Base-by-base conservation (phyloP, 1,139 yeast genomes). In the Kodamaea suecica region DNA sequence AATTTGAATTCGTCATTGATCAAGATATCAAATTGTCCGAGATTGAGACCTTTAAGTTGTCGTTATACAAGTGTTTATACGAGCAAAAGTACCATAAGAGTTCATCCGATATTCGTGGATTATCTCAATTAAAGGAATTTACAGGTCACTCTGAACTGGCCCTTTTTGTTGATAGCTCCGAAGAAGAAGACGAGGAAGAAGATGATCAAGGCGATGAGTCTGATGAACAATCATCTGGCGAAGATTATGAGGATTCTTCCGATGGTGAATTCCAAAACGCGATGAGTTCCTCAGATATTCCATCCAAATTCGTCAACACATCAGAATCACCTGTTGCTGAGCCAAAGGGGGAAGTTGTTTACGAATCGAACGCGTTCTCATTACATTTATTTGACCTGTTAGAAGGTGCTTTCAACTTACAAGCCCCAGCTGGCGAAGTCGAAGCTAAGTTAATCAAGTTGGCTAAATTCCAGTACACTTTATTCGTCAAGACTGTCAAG, bases 1-100 rank as follows among this genome's bases (percentile, higher is more conserved):
- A 71, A 41, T 88, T 84, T 58, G 95, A 47, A 57, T 90, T 87
- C 59, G 70, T 84, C 14, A 76, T 88, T 37, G 87, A 80, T 42
- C 74, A 73, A 31, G 70, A 72, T n/a, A 76, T 82, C 6, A 69
- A 80, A 20, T 50, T 63, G 3, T 65, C 63, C 25, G 80, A 80
- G 17, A 70, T 86, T 33, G 82, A 81, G 20, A 66, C 70, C 30
- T 92, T 92, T 54, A 76, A 84, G 62, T 55, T 64, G 25, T 68
- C 79, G 0, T 69, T 87, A 10, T 73, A 76, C 52, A 74, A 74
- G 40, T 85, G 95, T 52, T 76, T 83, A 45, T 90, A 76, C 53
- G 95, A 88, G 56, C 73, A 79, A 48, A 85, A 84, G 51, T 84
- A 83, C 55, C 76, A 71, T 45, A 70, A 61, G 42, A 63, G 80